Base-by-base conservation (phyloP, 192 early-diverging fungal genomes). In the Irineochytrium annulatum region DNA sequence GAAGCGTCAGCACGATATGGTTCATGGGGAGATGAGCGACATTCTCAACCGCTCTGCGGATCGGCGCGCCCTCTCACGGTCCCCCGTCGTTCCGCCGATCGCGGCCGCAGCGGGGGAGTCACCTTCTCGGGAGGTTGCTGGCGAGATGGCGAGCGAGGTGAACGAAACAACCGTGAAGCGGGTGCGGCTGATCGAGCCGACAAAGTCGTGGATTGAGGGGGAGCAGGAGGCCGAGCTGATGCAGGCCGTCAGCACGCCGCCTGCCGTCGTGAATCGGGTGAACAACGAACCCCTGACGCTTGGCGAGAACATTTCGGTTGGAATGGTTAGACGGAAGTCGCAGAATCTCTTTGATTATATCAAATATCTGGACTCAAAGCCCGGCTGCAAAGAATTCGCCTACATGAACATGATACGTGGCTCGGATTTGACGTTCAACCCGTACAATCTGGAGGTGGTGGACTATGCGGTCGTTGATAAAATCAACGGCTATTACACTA, bases 391-490 rank as follows among this genome's bases (percentile, higher is more conserved):
- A 13, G 78, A 78, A 20, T 83, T 83, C 63, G 61, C 69, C 0
- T 83, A 83, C 57, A 32, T 77, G 27, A 68, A 72, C 17, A 69
- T 70, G 20, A 52, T 74, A 41, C 30, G 59, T 24, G 67, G 68
- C 8, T 63, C 57, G 32, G 63, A 69, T 26, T 45, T 30, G 1
- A 63, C 56, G 17, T 83, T 69, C 68, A 81, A 80, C 52, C 81
- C 81, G 8, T 83, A 83, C 46, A 69, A 76, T 43, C 65, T 83
- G 1, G 63, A 75, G 56, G 67, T 80, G 41, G 73, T 78, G 5
- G 72, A 72, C 11, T 83, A 69, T 60, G 53, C 57, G 27, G 54
- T 74, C 4, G 58, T 81, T 1, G 70, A 78, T 35, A 76, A 65
- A 34, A 49, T 31, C 1, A 57, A 63, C 22, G 75, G 74, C 0